These are phyloP conservation scores for Symbiodinium natans DNA, from an alignment of 73 alveolate species.

Conservation along the genomic window DNA sequence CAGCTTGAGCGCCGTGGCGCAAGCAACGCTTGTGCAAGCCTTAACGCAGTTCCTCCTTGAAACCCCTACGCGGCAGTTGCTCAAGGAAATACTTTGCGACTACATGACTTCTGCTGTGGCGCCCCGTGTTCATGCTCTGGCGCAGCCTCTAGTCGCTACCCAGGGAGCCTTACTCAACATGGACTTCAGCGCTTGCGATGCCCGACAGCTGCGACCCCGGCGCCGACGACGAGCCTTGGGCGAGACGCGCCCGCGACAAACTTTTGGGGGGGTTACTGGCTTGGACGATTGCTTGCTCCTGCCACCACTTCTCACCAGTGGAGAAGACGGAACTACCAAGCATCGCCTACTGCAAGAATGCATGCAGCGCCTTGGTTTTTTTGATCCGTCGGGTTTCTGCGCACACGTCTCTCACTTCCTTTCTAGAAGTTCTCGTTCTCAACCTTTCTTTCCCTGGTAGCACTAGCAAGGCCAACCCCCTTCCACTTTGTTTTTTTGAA, in stretches of 20 bases:
- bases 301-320: neutral
- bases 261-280: conserved; percentile 13
- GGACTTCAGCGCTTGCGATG: conserved; percentile 8
- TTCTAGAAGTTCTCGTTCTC: too few species aligned
- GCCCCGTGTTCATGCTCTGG: neutral
- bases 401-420: too few species aligned
- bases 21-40: neutral
- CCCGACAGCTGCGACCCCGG: neutral
- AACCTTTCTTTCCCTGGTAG: too few species aligned
- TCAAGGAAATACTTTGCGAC: neutral
- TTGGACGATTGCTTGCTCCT: neutral
- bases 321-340: neutral
- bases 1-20: neutral
- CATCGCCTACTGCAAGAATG: neutral
- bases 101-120: neutral
- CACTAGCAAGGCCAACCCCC: too few species aligned
- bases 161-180: neutral
- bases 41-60: neutral
- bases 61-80: neutral
- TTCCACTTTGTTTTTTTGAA: too few species aligned
- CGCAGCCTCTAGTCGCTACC: neutral
- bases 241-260: neutral
- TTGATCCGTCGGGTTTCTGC: too few species aligned
- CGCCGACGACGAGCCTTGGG: neutral
- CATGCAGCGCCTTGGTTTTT: too few species aligned